A percentile compares a stretch with the other conserved stretches of the same genome.
Evolutionary conservation across 495 filamentous ascomycete species (phyloP).

Genomic region (Trichoderma virens): DNA sequence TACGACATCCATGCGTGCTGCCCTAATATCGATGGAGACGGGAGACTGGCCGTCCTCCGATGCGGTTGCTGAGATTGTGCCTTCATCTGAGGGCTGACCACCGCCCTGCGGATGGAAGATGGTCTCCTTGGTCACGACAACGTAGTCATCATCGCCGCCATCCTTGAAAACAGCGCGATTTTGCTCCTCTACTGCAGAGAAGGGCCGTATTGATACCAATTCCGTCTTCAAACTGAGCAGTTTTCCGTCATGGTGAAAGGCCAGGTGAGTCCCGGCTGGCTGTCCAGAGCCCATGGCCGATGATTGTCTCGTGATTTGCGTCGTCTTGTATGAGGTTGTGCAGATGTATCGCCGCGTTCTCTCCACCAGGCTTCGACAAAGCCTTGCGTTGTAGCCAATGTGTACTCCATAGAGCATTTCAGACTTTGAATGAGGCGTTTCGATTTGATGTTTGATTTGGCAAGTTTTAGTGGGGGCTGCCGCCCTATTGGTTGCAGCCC

Average conservation of each 20-base stretch:
- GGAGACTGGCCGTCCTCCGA: conserved; percentile 11
- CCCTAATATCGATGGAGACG: conserved; percentile 37
- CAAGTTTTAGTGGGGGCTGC: background rate
- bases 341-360: background rate
- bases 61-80: conserved; percentile 31
- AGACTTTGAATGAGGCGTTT: too few relatives aligned
- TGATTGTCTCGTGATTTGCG: background rate
- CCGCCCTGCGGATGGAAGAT: conserved; percentile 63
- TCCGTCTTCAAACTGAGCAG: conserved; percentile 37
- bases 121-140: conserved; percentile 50
- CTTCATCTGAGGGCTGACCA: conserved; percentile 56
- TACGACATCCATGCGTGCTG: conserved; percentile 40
- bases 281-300: background rate
- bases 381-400: background rate
- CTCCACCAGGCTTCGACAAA: background rate
- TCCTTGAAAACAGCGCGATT: conserved; percentile 45
- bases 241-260: conserved; percentile 48
- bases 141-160: conserved; percentile 35
- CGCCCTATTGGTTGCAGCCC: background rate
- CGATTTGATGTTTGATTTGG: background rate
- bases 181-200: conserved; percentile 37
- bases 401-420: background rate
- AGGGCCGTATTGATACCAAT: conserved; percentile 35
- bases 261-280: conserved; percentile 36
- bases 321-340: background rate